phyloP scores from a whole-genome alignment of 768 basidiomycete species.

The Termitomyces sp. region DNA sequence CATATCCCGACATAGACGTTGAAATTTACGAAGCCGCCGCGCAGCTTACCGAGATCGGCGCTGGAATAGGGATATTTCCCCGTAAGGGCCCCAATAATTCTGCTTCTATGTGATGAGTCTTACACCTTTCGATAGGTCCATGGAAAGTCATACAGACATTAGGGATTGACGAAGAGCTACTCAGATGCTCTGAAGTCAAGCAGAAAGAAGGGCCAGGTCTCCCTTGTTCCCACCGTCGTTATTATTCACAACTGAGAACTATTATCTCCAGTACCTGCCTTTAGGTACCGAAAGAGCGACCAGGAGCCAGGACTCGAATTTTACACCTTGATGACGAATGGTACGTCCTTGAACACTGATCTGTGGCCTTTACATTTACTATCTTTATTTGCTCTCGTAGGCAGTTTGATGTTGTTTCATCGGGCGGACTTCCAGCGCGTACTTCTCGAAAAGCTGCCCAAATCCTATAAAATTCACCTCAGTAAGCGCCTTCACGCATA shows the following conservation, averaged over 20 bases:
- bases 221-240: background rate
- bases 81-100: conserved; percentile 27
- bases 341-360: conserved; percentile 25
- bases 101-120: background rate
- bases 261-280: conserved; percentile 34
- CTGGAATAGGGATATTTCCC: conserved; percentile 52
- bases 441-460: conserved; percentile 43
- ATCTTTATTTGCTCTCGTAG: conserved; percentile 22
- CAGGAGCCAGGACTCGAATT: conserved; percentile 47
- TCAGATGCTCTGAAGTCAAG: conserved; percentile 30
- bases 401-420: conserved; percentile 50
- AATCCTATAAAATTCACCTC: conserved; percentile 40
- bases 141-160: conserved; percentile 43
- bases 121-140: conserved; percentile 25
- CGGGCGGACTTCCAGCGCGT: conserved; percentile 62
- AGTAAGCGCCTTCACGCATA: conserved; percentile 58
- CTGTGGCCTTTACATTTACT: conserved; percentile 1
- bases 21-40: conserved; percentile 49
- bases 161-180: conserved; percentile 40
- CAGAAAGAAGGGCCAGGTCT: conserved; percentile 37
- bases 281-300: conserved; percentile 59
- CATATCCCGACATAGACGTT: conserved; percentile 48
- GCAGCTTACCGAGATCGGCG: conserved; percentile 50
- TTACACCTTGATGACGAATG: conserved; percentile 49
- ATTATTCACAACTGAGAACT: background rate